Conservation (phyloP, 768 basidiomycete species). For the Ramaria rubella region DNA sequence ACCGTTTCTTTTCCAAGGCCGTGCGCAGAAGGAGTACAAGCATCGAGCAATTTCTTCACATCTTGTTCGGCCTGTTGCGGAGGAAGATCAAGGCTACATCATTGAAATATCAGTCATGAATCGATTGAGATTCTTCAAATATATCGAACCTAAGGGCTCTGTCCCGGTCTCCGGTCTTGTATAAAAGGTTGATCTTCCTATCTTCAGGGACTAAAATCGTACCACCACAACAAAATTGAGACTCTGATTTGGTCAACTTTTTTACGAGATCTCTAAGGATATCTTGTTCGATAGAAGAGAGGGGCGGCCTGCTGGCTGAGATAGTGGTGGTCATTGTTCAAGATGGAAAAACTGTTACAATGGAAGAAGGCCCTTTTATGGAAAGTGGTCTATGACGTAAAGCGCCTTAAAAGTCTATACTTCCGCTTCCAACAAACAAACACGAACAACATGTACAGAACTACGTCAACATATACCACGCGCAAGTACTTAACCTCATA, state of each 20-base stretch:
- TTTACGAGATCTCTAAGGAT: not conserved
- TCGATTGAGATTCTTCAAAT: not conserved
- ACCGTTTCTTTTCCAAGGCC: conserved; percentile 32
- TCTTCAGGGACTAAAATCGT: not conserved
- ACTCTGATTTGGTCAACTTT: not conserved
- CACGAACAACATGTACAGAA: too few relatives aligned
- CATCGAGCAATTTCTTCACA: conserved; percentile 20
- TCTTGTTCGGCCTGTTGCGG: not conserved
- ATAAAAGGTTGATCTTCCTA: not conserved
- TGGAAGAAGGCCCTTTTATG: too few relatives aligned
- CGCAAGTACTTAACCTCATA: too few relatives aligned
- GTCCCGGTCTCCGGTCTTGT: not conserved
- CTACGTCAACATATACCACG: too few relatives aligned
- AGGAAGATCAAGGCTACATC: not conserved
- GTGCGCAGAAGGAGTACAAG: conserved; percentile 38
- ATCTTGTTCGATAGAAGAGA: not conserved
- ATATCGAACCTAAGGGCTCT: not conserved
- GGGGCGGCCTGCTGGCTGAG: too few relatives aligned
- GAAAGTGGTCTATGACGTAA: too few relatives aligned
- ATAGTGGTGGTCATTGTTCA: too few relatives aligned
- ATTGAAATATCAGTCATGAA: too few relatives aligned
- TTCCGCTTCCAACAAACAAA: too few relatives aligned
- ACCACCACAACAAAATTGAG: conserved; percentile 4
- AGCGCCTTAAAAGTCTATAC: too few relatives aligned
- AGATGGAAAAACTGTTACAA: too few relatives aligned